Evolutionary conservation across 2,329 filamentous ascomycete species (phyloP).

Genomic region (Sclerotiophoma versabilis): DNA sequence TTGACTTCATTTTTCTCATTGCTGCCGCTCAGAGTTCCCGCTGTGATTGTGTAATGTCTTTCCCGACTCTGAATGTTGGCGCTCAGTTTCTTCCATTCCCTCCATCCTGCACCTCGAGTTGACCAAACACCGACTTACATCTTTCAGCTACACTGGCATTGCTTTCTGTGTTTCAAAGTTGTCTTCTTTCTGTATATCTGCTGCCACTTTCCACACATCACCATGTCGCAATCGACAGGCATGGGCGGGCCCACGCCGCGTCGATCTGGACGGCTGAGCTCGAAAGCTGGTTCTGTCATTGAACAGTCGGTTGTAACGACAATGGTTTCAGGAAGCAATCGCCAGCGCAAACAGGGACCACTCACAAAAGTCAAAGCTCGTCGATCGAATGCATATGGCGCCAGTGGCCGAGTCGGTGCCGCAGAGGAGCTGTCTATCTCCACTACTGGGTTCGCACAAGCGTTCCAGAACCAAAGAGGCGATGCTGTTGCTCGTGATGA

Average conservation of each 20-base stretch:
- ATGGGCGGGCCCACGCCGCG: conserved; percentile 39
- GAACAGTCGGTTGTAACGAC: conserved; percentile 32
- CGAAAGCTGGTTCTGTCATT: conserved; percentile 37
- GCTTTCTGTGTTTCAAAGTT: no score
- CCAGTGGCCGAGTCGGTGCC: conserved; percentile 41
- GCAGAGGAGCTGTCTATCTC: conserved; percentile 39
- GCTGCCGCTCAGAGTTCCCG: no score
- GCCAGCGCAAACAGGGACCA: conserved; percentile 31
- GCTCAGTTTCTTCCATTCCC: no score
- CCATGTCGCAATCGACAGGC: conserved; percentile 36
- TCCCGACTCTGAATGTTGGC: no score
- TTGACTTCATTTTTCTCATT: no score
- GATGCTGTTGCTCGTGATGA: conserved; percentile 35
- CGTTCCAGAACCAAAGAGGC: conserved; percentile 40
- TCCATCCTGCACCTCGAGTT: background rate
- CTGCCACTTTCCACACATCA: background rate
- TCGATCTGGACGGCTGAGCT: conserved; percentile 39
- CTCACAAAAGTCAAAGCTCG: conserved; percentile 42
- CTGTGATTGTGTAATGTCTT: no score
- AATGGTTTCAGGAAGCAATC: conserved; percentile 23
- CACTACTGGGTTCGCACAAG: conserved; percentile 41
- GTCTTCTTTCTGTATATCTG: no score
- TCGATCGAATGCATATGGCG: conserved; percentile 48
- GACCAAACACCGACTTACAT: no score
- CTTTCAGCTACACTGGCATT: no score